phyloP scores from a whole-genome alignment of 257 asterid genomes.

The Salvia splendens region DNA sequence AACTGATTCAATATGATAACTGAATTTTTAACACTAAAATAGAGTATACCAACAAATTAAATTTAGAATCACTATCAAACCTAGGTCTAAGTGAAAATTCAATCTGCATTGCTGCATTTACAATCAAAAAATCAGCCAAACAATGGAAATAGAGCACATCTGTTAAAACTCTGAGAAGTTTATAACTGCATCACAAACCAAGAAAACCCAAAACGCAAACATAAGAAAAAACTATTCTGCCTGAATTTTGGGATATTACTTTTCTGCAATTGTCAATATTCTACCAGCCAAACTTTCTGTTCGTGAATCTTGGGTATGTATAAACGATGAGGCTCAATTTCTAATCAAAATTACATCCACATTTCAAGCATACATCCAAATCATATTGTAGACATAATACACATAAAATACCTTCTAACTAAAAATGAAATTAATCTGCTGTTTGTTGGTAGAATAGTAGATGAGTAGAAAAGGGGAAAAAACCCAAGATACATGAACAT shows the following conservation, averaged over 20 bases:
- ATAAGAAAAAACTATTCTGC: not conserved
- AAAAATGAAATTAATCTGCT: not conserved
- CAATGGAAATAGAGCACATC: too few relatives aligned
- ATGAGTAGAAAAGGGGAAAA: not conserved
- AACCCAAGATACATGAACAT: not conserved
- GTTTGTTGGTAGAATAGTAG: slow-evolving; percentile 17
- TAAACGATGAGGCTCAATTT: not conserved
- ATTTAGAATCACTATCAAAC: not conserved
- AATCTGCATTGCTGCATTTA: not conserved
- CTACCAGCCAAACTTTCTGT: not conserved
- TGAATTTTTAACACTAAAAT: not conserved
- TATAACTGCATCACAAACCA: too few relatives aligned
- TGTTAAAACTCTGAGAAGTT: too few relatives aligned
- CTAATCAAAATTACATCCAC: not conserved
- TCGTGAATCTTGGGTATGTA: not conserved
- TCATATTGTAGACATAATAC: not conserved
- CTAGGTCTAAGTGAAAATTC: not conserved
- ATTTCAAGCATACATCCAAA: not conserved
- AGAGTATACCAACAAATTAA: not conserved
- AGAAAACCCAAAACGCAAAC: not conserved
- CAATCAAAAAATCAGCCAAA: too few relatives aligned
- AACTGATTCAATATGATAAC: not conserved
- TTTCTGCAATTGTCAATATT: not conserved
- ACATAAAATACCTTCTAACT: not conserved
- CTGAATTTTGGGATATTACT: not conserved